Evolutionary conservation across 1,139 yeast genomes (phyloP), one percentile per base, ranked within the genome.

Genomic region (Yamadazyma mexicana): DNA sequence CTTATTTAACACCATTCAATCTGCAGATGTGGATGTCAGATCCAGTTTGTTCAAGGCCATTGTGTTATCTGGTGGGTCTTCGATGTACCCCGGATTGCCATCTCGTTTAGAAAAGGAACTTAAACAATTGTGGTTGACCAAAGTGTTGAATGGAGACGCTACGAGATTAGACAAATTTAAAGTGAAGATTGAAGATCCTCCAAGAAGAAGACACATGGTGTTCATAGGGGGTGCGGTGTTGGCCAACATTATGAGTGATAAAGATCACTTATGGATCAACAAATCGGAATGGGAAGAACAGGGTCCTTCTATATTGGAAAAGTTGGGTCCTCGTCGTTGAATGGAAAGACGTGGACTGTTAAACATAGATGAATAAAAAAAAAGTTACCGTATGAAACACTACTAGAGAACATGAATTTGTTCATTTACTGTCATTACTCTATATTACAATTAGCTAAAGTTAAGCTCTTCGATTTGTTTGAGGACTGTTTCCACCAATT

Each of bases 31-130:
- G 35, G 98, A 92, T 62, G 81, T 92, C 41, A 81, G 98, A 64
- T 77, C 96, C 6, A 79, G 96, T 1, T 75, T 92, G 46, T 92
- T 79, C 69, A 87, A 85, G 58, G 96, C 97, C 1, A 87, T 92
- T 62, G 98, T 92, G 15, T 74, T 92, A 34, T 87, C 96, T 29
- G 98, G 98, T 59, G 98, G 98, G 40, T 91, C 98, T 2, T 86
- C 96, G 38, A 92, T 94, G 99, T 92, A 94, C 61, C 98, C 98
- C 1, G 99, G 98, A 25, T 76, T 94, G 51, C 98, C 98, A 23
- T 86, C 96, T 10, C 79, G 98, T 57, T 73, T 94, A 51, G 98
- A 92, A 62, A 91, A 88, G 64, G 98, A 92, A 64, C 76, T 92
- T 62, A 92, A 92, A 65, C 99, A 92, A 62, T 79, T 89, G 51